phyloP scores from a whole-genome alignment of 129 eudicot genomes.

The Kitagawia praeruptora region DNA sequence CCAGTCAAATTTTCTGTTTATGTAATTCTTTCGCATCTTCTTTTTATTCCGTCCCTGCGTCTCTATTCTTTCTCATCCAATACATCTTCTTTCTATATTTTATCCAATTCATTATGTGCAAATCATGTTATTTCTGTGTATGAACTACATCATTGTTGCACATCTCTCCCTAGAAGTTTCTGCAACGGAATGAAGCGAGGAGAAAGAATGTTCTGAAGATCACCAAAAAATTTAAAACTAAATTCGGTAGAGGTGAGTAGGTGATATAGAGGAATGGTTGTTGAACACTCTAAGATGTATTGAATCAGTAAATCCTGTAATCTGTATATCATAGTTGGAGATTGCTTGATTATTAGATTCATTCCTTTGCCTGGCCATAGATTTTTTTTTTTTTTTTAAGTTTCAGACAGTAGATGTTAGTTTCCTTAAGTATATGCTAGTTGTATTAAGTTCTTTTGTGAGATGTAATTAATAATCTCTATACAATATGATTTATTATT shows the following conservation, averaged over 20 bases:
- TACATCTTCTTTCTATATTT: not conserved
- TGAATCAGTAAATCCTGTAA: not conserved
- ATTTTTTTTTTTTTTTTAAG: not conserved
- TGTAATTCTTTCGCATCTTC: not conserved
- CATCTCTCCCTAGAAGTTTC: not conserved
- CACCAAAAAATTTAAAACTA: not conserved
- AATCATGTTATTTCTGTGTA: not conserved
- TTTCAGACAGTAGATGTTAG: not conserved
- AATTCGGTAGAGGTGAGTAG: not conserved
- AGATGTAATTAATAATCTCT: not conserved
- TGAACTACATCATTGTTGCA: not conserved
- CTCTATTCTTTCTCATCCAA: not conserved
- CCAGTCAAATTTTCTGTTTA: not conserved
- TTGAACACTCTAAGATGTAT: not conserved
- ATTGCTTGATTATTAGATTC: not conserved
- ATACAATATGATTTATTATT: not conserved
- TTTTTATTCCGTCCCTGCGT: not conserved
- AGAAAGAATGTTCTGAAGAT: not conserved
- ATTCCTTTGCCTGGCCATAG: not conserved
- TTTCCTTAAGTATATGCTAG: not conserved
- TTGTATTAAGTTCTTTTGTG: not conserved
- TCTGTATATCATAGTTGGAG: not conserved
- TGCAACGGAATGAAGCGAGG: not conserved
- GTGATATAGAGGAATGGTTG: not conserved
- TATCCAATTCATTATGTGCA: not conserved